Percentiles rank a stretch among this genome's conserved stretches.
These are phyloP conservation scores for Phialophora chinensis DNA, from an alignment of 2,329 filamentous ascomycete species.

Conservation along the genomic window DNA sequence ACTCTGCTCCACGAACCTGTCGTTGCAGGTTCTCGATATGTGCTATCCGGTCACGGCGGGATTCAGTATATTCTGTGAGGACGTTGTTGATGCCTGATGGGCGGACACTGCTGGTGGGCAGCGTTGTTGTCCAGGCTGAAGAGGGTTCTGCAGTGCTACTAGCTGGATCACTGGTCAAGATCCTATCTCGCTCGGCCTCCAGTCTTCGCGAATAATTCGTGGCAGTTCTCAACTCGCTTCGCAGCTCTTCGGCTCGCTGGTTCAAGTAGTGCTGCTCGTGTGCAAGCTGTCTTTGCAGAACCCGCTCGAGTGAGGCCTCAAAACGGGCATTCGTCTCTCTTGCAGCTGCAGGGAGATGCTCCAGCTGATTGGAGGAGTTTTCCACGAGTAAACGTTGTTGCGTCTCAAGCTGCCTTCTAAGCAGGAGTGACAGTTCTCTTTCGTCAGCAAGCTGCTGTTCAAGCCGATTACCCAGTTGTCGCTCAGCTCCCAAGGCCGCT, in stretches of 20 bases:
- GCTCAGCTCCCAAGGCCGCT: slow-evolving; percentile 35
- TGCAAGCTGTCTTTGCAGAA: slow-evolving; percentile 33
- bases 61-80: slow-evolving; percentile 28
- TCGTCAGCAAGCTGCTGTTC: slow-evolving; percentile 37
- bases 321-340: slow-evolving; percentile 26
- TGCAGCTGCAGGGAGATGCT: slow-evolving; percentile 21
- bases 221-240: slow-evolving; percentile 29
- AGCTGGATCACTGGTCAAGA: slow-evolving; percentile 14
- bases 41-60: slow-evolving; percentile 26
- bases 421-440: slow-evolving; percentile 33
- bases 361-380: slow-evolving; percentile 22
- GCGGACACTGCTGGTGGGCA: slow-evolving; percentile 33
- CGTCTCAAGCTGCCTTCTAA: slow-evolving; percentile 37
- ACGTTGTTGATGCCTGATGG: slow-evolving; percentile 21
- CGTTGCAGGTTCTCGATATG: slow-evolving; percentile 35
- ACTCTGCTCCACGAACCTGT: slow-evolving; percentile 38
- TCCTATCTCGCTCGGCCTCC: slow-evolving; percentile 26
- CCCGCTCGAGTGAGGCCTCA: slow-evolving; percentile 33
- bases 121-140: slow-evolving; percentile 32
- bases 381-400: slow-evolving; percentile 34
- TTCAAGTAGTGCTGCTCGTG: slow-evolving; percentile 33
- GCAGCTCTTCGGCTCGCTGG: slow-evolving; percentile 36
- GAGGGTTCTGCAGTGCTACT: slow-evolving; percentile 11
- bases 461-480: slow-evolving; percentile 34
- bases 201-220: slow-evolving; percentile 28